Base-by-base conservation (phyloP, 208 protist species). In the Vickermania ingenoplastis region DNA sequence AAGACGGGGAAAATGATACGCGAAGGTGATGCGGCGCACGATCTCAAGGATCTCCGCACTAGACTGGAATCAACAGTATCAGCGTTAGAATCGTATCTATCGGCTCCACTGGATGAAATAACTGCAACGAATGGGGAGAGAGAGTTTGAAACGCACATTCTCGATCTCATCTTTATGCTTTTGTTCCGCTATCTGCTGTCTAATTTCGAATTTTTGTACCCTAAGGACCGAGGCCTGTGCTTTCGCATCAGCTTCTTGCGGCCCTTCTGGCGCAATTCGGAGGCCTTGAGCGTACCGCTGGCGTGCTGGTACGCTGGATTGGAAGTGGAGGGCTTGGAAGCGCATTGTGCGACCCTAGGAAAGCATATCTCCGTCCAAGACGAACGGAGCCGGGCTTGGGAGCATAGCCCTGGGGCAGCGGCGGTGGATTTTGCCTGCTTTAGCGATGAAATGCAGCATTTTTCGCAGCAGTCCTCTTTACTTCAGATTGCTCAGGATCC, bases 131-230 rank as follows among this genome's bases (percentile, higher is more conserved):
- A n/a, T n/a, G n/a, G n/a, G n/a, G n/a, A n/a, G n/a, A n/a, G n/a
- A n/a, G n/a, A n/a, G n/a, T 13, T 54, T 7, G 23, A 54, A 21
- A 57, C 61, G 14, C 70, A 76, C 45, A 64, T 67, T 3, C 23
- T 76, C 7, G 64, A 76, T 64, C 25, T 71, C 7, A 31, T 71
- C 7, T 59, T 63, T 17, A 27, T 29, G 14, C 2, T 71, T n/a
- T 21, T 66, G 28, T 62, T 71, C 28, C 70, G 65, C 55, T 69
- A 65, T 7, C 22, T 67, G 45, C 57, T 76, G 24, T 30, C 31
- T 0, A 25, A 50, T 1, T 76, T 62, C 60, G 31, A 53, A 2
- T 59, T 41, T 2, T 30, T 28, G 31, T 22, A 21, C 50, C 25
- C n/a, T 25, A 51, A 24, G 1, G 48, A 69, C 26, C 45, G 63